A percentile compares a stretch with the other conserved stretches of the same genome.
These are phyloP conservation scores for Penicillium salamii DNA, from an alignment of 495 filamentous ascomycete genomes.

Conservation along the genomic window DNA sequence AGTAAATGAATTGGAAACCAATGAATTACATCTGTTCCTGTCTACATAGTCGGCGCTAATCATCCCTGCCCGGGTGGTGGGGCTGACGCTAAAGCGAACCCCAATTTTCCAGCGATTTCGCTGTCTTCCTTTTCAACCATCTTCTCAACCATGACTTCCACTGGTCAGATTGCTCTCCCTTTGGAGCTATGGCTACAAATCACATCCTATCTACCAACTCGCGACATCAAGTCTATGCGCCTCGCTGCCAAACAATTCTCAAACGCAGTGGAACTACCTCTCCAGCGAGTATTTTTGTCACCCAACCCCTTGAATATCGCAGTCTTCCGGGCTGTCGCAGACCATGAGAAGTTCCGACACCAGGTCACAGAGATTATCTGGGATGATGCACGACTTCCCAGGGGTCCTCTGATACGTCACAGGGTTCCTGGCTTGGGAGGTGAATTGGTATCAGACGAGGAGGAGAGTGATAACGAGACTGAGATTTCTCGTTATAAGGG, in stretches of 20 bases:
- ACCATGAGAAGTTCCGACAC: conserved; percentile 15
- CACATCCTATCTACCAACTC: neutral
- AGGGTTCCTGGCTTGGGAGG: neutral
- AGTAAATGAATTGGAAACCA: too few relatives aligned
- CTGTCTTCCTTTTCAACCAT: too few relatives aligned
- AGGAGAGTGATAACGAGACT: conserved; percentile 5
- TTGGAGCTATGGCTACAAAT: neutral
- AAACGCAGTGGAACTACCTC: conserved; percentile 7
- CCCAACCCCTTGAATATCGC: conserved; percentile 15
- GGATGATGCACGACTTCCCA: conserved; percentile 14
- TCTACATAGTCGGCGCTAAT: too few relatives aligned
- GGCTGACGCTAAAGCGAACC: too few relatives aligned
- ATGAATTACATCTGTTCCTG: too few relatives aligned
- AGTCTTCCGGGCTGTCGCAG: conserved; percentile 22
- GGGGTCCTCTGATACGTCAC: conserved; percentile 1
- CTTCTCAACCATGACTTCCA: neutral
- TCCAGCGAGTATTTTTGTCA: conserved; percentile 18
- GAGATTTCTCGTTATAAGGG: neutral
- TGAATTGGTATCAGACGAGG: neutral
- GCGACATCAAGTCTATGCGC: conserved; percentile 18
- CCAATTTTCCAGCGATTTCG: too few relatives aligned
- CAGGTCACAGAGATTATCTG: neutral
- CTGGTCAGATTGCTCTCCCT: neutral
- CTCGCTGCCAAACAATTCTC: conserved; percentile 11
- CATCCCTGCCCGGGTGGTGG: too few relatives aligned